Conservation (phyloP, 345 rosid genomes). For the Lepidium africanum region DNA sequence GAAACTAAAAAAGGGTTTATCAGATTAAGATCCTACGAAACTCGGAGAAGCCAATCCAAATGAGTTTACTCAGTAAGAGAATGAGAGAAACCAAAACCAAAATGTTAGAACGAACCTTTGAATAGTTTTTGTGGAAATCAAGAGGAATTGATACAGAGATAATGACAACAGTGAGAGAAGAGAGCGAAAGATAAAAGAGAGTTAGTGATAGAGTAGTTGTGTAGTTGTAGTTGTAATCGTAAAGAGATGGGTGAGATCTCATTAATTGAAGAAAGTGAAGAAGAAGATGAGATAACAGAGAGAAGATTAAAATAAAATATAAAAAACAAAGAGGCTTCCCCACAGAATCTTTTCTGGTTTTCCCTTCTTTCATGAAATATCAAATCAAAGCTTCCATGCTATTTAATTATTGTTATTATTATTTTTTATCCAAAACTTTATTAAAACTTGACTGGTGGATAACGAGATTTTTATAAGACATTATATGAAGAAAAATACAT, state of each 20-base stretch:
- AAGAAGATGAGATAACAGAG: neutral
- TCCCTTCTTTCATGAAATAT: constrained; percentile 2
- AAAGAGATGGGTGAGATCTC: constrained; percentile 36
- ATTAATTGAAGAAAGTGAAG: constrained; percentile 30
- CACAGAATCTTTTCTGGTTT: constrained; percentile 23
- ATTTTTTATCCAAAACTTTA: neutral
- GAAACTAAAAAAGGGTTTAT: neutral
- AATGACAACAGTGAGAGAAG: neutral
- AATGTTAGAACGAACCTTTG: constrained; percentile 8
- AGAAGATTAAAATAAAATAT: neutral
- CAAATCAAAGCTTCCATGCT: neutral
- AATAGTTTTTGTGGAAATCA: neutral
- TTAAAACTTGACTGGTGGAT: too few relatives aligned
- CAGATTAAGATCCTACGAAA: neutral
- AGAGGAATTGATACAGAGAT: neutral
- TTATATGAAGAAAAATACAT: too few relatives aligned
- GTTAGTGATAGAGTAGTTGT: constrained; percentile 9
- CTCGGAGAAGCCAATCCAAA: neutral
- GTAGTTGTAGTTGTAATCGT: neutral
- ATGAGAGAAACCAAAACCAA: neutral
- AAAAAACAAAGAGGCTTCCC: constrained; percentile 17
- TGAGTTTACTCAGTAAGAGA: neutral
- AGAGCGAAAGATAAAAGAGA: constrained; percentile 5
- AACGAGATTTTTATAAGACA: too few relatives aligned
- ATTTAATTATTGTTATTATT: neutral